Conservation (phyloP, 1,139 yeast species). For the Schizosaccharomyces versatilis region DNA sequence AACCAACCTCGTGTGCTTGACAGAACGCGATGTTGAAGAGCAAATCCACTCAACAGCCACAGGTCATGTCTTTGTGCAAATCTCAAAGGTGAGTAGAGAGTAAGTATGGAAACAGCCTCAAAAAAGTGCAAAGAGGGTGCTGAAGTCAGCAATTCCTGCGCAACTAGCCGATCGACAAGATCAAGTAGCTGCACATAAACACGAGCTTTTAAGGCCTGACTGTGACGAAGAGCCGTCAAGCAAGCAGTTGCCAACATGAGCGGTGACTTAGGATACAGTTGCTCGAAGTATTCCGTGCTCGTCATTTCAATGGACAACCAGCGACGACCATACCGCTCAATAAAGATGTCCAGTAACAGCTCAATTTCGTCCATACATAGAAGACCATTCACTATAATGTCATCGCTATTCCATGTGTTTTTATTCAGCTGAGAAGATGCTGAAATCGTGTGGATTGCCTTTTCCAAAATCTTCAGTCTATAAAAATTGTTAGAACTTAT, state of each 20-base stretch:
- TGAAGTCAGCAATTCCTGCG: conserved; percentile 1
- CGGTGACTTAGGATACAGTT: neutral
- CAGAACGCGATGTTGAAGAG: neutral
- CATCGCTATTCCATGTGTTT: neutral
- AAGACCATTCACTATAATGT: neutral
- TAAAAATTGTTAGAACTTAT: neutral
- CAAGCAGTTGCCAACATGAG: neutral
- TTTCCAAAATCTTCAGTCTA: neutral
- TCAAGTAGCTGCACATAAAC: neutral
- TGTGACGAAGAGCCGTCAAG: neutral
- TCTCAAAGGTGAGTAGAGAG: neutral
- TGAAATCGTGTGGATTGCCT: neutral
- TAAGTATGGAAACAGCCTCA: neutral
- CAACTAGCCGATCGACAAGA: neutral
- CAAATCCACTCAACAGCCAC: conserved; percentile 1
- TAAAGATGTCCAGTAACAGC: neutral
- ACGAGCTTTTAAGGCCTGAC: neutral
- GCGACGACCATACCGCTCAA: conserved; percentile 1
- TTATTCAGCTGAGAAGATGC: neutral
- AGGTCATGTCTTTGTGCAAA: neutral
- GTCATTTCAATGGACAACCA: neutral
- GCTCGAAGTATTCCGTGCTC: neutral
- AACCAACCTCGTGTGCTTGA: neutral
- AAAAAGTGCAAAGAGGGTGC: conserved; percentile 1
- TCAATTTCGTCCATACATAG: neutral